Evolutionary conservation across 2,329 filamentous ascomycete species (phyloP).

Genomic region (Stagonosporopsis tanaceti): DNA sequence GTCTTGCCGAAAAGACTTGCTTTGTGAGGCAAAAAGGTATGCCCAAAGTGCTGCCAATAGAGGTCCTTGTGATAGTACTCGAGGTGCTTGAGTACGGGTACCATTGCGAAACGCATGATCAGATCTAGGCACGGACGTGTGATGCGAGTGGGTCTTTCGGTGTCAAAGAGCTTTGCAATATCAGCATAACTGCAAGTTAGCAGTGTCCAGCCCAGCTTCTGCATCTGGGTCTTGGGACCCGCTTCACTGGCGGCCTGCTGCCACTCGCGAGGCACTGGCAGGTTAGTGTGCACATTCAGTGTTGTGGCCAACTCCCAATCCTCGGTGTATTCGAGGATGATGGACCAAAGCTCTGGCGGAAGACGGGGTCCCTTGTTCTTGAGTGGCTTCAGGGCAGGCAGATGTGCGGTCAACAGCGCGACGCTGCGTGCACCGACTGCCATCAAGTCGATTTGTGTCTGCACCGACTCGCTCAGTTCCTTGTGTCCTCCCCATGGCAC

Average conservation of each 20-base stretch:
- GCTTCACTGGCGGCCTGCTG: slow-evolving; percentile 68
- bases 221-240: slow-evolving; percentile 74
- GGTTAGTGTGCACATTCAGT: slow-evolving; percentile 79
- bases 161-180: slow-evolving; percentile 76
- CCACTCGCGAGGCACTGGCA: slow-evolving; percentile 79
- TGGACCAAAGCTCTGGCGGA: slow-evolving; percentile 87
- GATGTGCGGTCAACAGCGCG: slow-evolving; percentile 43
- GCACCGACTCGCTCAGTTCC: slow-evolving; percentile 76
- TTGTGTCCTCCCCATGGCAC: slow-evolving; percentile 67
- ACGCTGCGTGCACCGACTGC: slow-evolving; percentile 75
- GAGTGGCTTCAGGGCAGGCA: slow-evolving; percentile 41
- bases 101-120: slow-evolving; percentile 89
- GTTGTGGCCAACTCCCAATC: slow-evolving; percentile 92
- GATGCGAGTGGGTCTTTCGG: slow-evolving; percentile 75
- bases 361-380: slow-evolving; percentile 58
- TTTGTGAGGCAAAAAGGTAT: slow-evolving; percentile 83
- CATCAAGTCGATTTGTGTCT: slow-evolving; percentile 78
- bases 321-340: slow-evolving; percentile 81
- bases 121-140: slow-evolving; percentile 85
- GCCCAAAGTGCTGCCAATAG: slow-evolving; percentile 84
- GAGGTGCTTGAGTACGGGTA: slow-evolving; percentile 77
- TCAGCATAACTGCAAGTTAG: slow-evolving; percentile 74
- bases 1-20: slow-evolving; percentile 87
- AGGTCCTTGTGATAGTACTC: slow-evolving; percentile 74
- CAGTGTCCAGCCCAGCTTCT: slow-evolving; percentile 85